These are phyloP conservation scores for Arctostaphylos glauca DNA, from an alignment of 148 eudicot genomes.

Conservation along the genomic window DNA sequence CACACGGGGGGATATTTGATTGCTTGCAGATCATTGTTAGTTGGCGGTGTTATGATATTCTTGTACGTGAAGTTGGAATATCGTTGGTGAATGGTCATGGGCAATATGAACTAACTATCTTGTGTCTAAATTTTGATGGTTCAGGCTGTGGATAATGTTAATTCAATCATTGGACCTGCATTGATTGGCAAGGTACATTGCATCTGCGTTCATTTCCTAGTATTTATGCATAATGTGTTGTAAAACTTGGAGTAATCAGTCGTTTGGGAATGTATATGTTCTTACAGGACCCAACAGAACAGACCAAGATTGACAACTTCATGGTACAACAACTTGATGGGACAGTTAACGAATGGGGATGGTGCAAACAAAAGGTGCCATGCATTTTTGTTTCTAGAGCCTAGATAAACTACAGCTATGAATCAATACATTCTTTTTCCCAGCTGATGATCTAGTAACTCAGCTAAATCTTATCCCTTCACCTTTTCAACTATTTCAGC, in stretches of 20 bases:
- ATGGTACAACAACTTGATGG: constrained; percentile 98
- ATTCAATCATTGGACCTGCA: constrained; percentile 82
- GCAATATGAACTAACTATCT: neutral
- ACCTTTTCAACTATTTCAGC: constrained; percentile 36
- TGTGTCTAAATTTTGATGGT: constrained; percentile 9
- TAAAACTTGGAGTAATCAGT: neutral
- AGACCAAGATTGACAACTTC: constrained; percentile 78
- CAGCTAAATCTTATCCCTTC: neutral
- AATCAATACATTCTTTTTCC: neutral
- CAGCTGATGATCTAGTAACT: neutral
- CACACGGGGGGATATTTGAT: neutral
- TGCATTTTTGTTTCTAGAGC: neutral
- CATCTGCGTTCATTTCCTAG: neutral
- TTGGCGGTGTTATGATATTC: neutral
- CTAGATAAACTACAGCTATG: neutral
- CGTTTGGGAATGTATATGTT: neutral
- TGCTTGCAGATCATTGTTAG: neutral
- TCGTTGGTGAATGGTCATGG: neutral
- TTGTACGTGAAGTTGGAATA: neutral
- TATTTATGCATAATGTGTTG: neutral
- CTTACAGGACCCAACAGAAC: constrained; percentile 79
- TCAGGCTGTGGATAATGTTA: constrained; percentile 86
- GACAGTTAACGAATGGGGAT: constrained; percentile 96
- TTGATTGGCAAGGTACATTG: constrained; percentile 79
- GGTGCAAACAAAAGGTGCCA: constrained; percentile 98